Percentiles rank a stretch among this genome's conserved stretches.
Evolutionary conservation across 1,284 basidiomycete genomes (phyloP).

Genomic region (Pyrrhoderma noxium): DNA sequence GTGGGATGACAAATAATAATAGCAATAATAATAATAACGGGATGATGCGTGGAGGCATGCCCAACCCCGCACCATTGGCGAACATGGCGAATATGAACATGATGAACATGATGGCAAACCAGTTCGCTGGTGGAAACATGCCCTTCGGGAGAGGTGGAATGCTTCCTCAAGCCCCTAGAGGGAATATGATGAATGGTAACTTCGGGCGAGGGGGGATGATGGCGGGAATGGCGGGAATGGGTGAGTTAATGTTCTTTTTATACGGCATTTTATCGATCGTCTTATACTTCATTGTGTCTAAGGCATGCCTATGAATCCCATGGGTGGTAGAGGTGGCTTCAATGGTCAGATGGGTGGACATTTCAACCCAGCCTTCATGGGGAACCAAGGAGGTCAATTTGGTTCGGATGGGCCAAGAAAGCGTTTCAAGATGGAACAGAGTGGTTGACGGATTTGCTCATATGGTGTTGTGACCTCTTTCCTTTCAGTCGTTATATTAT

Average conservation of each 20-base stretch:
- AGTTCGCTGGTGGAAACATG: conserved; percentile 37
- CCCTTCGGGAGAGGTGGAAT: conserved; percentile 38
- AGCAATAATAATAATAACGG: conserved; percentile 27
- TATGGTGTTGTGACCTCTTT: too few species aligned
- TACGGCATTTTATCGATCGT: conserved; percentile 18
- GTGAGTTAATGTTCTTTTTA: conserved; percentile 53
- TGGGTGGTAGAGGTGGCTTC: conserved; percentile 39
- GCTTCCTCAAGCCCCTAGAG: conserved; percentile 56
- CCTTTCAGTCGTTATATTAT: too few species aligned
- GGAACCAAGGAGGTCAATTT: conserved; percentile 36
- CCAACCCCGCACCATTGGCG: conserved; percentile 30
- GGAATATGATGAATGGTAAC: conserved; percentile 45
- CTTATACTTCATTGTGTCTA: conserved; percentile 23
- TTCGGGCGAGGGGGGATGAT: conserved; percentile 21
- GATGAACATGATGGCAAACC: conserved; percentile 26
- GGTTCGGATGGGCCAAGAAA: conserved; percentile 49
- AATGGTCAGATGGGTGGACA: conserved; percentile 42
- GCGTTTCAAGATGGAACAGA: conserved; percentile 37
- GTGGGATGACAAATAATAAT: conserved; percentile 38
- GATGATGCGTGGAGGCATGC: conserved; percentile 26
- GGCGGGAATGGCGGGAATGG: conserved; percentile 52
- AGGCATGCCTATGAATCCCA: conserved; percentile 47
- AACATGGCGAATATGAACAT: conserved; percentile 35
- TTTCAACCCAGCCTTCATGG: conserved; percentile 69
- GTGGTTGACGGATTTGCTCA: background rate